A percentile compares a stretch with the other conserved stretches of the same genome.
Evolutionary conservation across 441 rosid genomes (phyloP).

Genomic region (Brassica balearica): DNA sequence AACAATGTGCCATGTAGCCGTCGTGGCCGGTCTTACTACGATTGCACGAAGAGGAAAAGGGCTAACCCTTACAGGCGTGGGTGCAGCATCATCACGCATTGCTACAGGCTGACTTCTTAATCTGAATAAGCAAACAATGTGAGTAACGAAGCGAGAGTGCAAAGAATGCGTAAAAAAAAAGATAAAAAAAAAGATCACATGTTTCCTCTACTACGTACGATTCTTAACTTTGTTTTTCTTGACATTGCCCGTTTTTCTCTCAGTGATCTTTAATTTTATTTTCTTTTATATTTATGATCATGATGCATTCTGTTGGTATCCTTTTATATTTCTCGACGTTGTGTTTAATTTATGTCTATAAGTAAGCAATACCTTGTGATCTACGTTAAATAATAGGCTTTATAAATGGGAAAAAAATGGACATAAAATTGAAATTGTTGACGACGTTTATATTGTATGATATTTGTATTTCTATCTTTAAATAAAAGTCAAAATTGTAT

Average conservation of each 20-base stretch:
- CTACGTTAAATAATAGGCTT: constrained; percentile 4
- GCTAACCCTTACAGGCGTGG: constrained; percentile 70
- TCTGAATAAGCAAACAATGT: constrained; percentile 27
- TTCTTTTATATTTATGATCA: constrained; percentile 26
- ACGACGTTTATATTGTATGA: neutral
- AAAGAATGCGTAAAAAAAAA: constrained; percentile 12
- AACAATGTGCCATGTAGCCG: constrained; percentile 55
- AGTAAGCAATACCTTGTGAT: constrained; percentile 20
- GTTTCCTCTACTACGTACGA: constrained; percentile 33
- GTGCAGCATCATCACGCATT: constrained; percentile 58
- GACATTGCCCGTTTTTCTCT: constrained; percentile 8
- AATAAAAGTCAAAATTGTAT: neutral
- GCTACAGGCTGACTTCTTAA: constrained; percentile 51
- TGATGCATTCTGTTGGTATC: constrained; percentile 36
- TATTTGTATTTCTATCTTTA: neutral
- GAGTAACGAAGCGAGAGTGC: constrained; percentile 29
- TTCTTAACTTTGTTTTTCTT: constrained; percentile 24
- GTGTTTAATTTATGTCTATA: constrained; percentile 31
- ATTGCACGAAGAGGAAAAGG: constrained; percentile 46
- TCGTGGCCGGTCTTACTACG: constrained; percentile 65
- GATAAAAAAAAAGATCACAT: neutral
- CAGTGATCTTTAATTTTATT: constrained; percentile 13
- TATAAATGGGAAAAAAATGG: constrained; percentile 17
- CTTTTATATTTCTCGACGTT: constrained; percentile 21
- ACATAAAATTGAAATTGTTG: neutral